Conservation (phyloP, 768 basidiomycete species). For the Sarcomyxa edulis region DNA sequence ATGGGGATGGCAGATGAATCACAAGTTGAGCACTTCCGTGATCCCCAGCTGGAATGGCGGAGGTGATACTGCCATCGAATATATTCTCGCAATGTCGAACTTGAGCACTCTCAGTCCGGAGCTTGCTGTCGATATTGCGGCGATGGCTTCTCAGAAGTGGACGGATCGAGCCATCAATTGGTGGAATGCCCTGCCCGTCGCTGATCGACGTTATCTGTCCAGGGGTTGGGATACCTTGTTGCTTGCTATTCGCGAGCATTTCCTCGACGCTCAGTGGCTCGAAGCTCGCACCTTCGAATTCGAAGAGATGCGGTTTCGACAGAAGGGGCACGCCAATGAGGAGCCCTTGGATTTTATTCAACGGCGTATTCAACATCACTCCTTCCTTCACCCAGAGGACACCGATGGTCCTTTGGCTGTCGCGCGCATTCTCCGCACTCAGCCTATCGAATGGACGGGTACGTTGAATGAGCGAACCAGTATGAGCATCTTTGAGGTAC, state of each 20-base stretch:
- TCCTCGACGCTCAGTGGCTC: conserved; percentile 9
- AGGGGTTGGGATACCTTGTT: conserved; percentile 7
- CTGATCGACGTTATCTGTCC: not conserved
- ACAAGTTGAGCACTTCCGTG: not conserved
- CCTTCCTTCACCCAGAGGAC: not conserved
- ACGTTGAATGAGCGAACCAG: not conserved
- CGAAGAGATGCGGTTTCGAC: too few species aligned
- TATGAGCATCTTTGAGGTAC: too few species aligned
- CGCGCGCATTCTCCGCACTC: not conserved
- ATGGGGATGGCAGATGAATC: conserved; percentile 5
- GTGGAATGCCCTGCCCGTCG: conserved; percentile 1
- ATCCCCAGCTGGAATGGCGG: conserved; percentile 5
- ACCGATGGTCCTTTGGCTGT: not conserved
- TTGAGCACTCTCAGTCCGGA: not conserved
- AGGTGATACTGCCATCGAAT: not conserved
- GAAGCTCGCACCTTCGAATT: conserved; percentile 4
- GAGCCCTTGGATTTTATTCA: not conserved
- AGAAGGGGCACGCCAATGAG: not conserved
- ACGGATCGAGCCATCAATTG: not conserved
- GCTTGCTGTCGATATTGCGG: not conserved
- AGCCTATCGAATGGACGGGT: not conserved
- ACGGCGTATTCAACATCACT: not conserved
- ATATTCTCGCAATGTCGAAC: not conserved
- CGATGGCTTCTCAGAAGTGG: conserved; percentile 1
- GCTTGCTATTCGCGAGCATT: conserved; percentile 7